A percentile compares a stretch with the other conserved stretches of the same genome.
Evolutionary conservation across 257 asterid species (phyloP).

Genomic region (Przewalskia tangutica): DNA sequence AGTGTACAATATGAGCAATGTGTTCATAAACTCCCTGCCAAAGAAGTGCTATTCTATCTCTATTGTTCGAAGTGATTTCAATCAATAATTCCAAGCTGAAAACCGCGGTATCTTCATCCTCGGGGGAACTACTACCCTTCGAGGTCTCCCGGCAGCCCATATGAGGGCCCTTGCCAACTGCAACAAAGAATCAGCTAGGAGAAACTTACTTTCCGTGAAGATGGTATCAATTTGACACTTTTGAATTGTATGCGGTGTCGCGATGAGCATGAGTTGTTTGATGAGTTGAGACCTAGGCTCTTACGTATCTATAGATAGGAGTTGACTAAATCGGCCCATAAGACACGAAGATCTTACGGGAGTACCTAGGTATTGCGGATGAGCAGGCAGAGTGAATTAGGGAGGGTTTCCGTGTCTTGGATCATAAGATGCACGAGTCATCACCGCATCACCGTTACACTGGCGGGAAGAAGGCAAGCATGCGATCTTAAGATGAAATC

Average conservation of each 20-base stretch:
- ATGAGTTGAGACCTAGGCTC: conserved; percentile 96
- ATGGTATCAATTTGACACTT: conserved; percentile 90
- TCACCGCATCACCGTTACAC: conserved; percentile 92
- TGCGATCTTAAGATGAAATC: conserved; percentile 86
- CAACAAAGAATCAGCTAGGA: conserved; percentile 67
- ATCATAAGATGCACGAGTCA: conserved; percentile 67
- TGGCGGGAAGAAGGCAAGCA: conserved; percentile 92
- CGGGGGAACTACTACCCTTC: conserved; percentile 75
- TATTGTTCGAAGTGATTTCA: conserved; percentile 75
- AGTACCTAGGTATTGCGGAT: conserved; percentile 66
- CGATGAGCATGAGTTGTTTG: no score
- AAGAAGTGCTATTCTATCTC: conserved; percentile 79
- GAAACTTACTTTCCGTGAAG: conserved; percentile 88
- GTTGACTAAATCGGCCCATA: conserved; percentile 96
- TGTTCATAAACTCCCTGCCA: conserved; percentile 96
- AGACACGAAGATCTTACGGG: conserved; percentile 93
- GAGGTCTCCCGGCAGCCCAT: conserved; percentile 94
- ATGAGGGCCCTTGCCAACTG: conserved; percentile 92
- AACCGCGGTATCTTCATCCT: conserved; percentile 94
- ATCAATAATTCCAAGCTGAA: conserved; percentile 89
- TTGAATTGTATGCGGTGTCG: conserved; percentile 85
- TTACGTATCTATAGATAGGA: conserved; percentile 79
- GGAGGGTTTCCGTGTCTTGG: conserved; percentile 74
- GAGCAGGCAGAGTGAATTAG: conserved; percentile 68
- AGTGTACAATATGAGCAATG: conserved; percentile 76